Conservation (phyloP, 768 basidiomycete genomes). For the Lactarius deliciosus region DNA sequence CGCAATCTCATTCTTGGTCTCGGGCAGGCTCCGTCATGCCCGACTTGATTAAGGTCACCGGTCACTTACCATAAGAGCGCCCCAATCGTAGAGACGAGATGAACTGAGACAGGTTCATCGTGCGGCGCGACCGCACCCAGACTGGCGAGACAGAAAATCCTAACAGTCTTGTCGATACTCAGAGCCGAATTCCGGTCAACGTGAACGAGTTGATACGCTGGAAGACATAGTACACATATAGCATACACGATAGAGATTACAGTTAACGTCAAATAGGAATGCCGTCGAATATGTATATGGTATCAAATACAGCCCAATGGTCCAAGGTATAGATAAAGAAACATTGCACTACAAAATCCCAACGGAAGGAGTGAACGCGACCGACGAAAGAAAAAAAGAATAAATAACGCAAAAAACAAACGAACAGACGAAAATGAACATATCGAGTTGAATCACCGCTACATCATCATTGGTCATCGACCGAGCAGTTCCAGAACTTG, state of each 20-base stretch:
- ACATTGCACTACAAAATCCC: constrained; percentile 24
- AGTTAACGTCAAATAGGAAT: constrained; percentile 18
- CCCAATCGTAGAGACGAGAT: not conserved
- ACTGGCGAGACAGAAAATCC: not conserved
- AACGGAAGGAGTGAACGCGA: constrained; percentile 1
- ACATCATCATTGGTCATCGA: constrained; percentile 2
- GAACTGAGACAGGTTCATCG: not conserved
- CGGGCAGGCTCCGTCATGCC: not conserved
- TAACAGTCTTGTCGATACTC: not conserved
- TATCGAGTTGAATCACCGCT: not conserved
- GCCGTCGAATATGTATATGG: constrained; percentile 24
- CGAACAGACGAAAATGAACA: not conserved
- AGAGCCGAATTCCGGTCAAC: not conserved
- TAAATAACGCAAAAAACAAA: constrained; percentile 22
- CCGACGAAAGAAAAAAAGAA: not conserved
- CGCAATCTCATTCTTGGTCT: not conserved
- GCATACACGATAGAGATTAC: constrained; percentile 27
- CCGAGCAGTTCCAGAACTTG: constrained; percentile 24
- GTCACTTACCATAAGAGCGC: not conserved
- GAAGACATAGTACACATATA: constrained; percentile 24
- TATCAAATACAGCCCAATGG: constrained; percentile 27
- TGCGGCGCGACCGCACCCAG: not conserved
- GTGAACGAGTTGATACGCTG: not conserved
- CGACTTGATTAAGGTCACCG: not conserved
- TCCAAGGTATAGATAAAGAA: constrained; percentile 26